A percentile compares a stretch with the other conserved stretches of the same genome.
These are phyloP conservation scores for Hordeum marinum DNA, from an alignment of 176 grass and related monocot species.

Conservation along the genomic window DNA sequence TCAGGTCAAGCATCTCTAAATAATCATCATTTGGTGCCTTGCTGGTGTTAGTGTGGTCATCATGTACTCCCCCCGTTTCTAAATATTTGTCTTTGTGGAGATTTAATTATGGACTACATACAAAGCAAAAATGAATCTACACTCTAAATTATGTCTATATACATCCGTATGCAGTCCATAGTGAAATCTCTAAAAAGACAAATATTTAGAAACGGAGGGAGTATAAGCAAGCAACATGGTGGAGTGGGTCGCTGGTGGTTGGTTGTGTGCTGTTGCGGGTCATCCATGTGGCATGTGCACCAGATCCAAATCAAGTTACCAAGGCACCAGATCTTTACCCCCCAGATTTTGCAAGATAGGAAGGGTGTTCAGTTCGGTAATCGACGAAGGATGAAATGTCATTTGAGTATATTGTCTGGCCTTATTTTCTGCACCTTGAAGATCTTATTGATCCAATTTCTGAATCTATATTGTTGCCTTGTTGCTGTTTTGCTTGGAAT, in stretches of 20 bases:
- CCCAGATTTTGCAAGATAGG: neutral
- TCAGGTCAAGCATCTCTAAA: neutral
- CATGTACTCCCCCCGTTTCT: no score
- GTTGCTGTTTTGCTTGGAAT: neutral
- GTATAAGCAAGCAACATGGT: neutral
- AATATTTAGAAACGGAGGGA: no score
- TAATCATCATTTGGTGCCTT: neutral
- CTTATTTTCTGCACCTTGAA: no score
- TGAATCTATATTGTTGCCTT: neutral
- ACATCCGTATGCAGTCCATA: no score
- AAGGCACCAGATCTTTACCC: neutral
- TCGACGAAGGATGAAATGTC: neutral
- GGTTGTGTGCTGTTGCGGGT: neutral
- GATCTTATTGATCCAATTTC: neutral
- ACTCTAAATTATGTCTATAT: no score
- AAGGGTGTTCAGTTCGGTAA: neutral
- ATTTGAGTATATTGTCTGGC: no score
- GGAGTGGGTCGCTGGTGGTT: neutral
- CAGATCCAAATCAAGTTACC: neutral
- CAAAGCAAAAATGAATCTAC: no score
- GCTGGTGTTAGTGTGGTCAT: neutral
- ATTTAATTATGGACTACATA: no score
- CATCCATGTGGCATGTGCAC: neutral
- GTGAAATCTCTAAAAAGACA: no score
- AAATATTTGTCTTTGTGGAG: no score